These are phyloP conservation scores for Dalbergia cochinchinensis DNA, from an alignment of 306 rosid species.

Conservation along the genomic window DNA sequence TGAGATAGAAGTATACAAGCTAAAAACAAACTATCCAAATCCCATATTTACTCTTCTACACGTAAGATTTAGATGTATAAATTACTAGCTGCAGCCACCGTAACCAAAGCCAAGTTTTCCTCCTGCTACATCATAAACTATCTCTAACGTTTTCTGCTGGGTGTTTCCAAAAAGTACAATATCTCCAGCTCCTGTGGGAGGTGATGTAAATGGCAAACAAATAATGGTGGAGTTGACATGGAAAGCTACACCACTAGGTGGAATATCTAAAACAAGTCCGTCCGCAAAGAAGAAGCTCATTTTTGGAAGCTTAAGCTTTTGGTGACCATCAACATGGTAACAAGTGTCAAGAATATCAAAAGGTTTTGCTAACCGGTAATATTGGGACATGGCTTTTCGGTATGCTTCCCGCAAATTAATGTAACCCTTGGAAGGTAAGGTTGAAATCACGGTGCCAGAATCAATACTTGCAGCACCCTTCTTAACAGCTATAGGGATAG, in stretches of 20 bases:
- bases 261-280: neutral
- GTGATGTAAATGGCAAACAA: neutral
- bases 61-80: too few relatives aligned
- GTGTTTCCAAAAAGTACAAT: neutral
- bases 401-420: neutral
- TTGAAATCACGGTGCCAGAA: neutral
- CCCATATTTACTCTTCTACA: too few relatives aligned
- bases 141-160: constrained; percentile 7
- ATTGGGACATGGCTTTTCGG: neutral
- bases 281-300: constrained; percentile 8
- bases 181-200: neutral
- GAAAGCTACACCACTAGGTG: neutral
- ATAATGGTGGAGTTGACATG: neutral
- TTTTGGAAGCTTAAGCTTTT: neutral
- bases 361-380: neutral
- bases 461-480: constrained; percentile 5
- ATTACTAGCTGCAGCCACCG: too few relatives aligned
- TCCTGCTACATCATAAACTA: constrained; percentile 2
- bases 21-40: too few relatives aligned
- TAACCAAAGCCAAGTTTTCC: constrained; percentile 5
- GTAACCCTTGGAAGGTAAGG: neutral
- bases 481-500: neutral
- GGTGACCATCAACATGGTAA: neutral
- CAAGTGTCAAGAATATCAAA: neutral
- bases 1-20: too few relatives aligned